phyloP scores from a whole-genome alignment of 805 yeast species.

The Saccharomycopsis oosterbeekiorum region DNA sequence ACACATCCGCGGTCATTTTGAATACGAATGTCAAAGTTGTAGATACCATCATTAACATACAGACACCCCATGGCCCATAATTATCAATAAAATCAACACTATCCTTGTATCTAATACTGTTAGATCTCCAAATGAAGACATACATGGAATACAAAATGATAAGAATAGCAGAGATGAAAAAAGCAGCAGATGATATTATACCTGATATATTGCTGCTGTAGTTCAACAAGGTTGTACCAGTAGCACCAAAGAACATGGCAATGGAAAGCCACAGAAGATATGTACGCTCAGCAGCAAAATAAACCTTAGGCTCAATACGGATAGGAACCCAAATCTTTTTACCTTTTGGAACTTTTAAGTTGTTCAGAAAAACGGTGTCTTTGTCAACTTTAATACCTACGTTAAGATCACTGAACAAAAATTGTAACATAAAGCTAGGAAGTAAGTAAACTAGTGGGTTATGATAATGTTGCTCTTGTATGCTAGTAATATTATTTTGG shows the following conservation, averaged over 20 bases:
- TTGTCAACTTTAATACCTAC: conserved; percentile 42
- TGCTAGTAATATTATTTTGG: neutral
- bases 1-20: conserved; percentile 22
- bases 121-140: conserved; percentile 72
- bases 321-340: conserved; percentile 87
- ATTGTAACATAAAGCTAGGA: conserved; percentile 28
- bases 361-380: conserved; percentile 53
- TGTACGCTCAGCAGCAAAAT: conserved; percentile 95
- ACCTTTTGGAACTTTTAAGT: conserved; percentile 73
- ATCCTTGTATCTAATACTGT: conserved; percentile 70
- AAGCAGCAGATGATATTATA: conserved; percentile 75
- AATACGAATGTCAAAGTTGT: conserved; percentile 53
- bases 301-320: conserved; percentile 97
- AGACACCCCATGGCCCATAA: conserved; percentile 77
- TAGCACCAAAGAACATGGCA: conserved; percentile 77
- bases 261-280: conserved; percentile 90
- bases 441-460: neutral
- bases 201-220: conserved; percentile 70
- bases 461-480: neutral
- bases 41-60: conserved; percentile 62
- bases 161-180: conserved; percentile 68
- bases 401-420: conserved; percentile 38
- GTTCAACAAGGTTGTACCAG: conserved; percentile 76
- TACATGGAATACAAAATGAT: conserved; percentile 65
- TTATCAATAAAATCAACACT: conserved; percentile 82